Percentiles rank a stretch among this genome's conserved stretches.
These are phyloP conservation scores for Zopfochytrium polystomum DNA, from an alignment of 371 early-diverging fungal species.

Conservation along the genomic window DNA sequence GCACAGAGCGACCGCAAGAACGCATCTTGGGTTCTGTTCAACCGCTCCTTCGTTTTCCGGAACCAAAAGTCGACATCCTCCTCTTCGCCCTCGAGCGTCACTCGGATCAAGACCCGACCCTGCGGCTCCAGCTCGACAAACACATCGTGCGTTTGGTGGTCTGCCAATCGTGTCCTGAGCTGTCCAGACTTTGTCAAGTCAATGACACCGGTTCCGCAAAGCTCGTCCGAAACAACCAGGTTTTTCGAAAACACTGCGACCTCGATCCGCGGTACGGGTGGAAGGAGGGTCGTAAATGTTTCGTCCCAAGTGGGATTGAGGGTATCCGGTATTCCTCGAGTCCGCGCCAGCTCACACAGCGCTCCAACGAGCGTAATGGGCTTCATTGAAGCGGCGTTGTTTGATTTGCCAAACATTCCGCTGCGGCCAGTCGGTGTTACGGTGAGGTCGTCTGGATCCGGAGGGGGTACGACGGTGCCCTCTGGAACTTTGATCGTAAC, in stretches of 20 bases:
- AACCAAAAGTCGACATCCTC: constrained; percentile 91
- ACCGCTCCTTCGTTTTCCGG: constrained; percentile 50
- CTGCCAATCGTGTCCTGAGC: constrained; percentile 67
- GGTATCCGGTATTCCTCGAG: constrained; percentile 65
- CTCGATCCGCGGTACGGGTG: constrained; percentile 59
- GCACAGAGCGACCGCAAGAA: constrained; percentile 34
- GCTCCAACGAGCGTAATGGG: constrained; percentile 72
- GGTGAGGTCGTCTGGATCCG: constrained; percentile 23
- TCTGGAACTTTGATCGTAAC: constrained; percentile 43
- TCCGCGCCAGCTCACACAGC: constrained; percentile 55
- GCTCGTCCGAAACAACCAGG: constrained; percentile 71
- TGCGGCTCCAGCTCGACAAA: constrained; percentile 77
- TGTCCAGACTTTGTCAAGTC: constrained; percentile 27
- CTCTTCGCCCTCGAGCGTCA: constrained; percentile 85
- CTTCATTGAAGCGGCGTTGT: neutral
- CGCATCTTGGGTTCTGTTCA: constrained; percentile 37
- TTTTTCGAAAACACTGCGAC: constrained; percentile 75
- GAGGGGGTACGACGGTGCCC: constrained; percentile 38
- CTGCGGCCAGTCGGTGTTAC: neutral
- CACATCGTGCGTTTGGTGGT: constrained; percentile 76
- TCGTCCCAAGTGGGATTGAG: constrained; percentile 92
- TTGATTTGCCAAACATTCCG: too few relatives aligned
- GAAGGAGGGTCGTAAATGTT: constrained; percentile 64
- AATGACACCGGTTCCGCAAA: constrained; percentile 40
- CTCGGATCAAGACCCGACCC: constrained; percentile 71